Evolutionary conservation across 2,329 filamentous ascomycete genomes (phyloP).

Genomic region (Ophiostoma sp.): DNA sequence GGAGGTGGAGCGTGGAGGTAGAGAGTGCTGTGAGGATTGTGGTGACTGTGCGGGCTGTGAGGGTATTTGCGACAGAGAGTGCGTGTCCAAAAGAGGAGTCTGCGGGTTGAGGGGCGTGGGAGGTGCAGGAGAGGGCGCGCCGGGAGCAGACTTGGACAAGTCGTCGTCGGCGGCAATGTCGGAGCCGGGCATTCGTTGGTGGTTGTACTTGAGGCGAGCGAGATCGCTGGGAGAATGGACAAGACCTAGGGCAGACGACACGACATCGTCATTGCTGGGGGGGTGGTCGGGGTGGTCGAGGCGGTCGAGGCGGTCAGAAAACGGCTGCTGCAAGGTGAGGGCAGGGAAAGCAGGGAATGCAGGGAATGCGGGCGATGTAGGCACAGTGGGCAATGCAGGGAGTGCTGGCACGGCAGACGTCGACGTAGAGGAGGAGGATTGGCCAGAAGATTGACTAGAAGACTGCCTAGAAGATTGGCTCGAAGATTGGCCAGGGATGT

Average conservation of each 20-base stretch:
- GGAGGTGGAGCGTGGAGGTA: neutral
- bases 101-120: slow-evolving; percentile 25
- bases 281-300: neutral
- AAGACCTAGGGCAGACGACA: slow-evolving; percentile 34
- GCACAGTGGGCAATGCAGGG: slow-evolving; percentile 12
- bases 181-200: slow-evolving; percentile 21
- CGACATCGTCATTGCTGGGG: slow-evolving; percentile 21
- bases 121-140: slow-evolving; percentile 11
- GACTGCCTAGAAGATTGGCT: slow-evolving; percentile 13
- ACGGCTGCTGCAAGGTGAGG: slow-evolving; percentile 15
- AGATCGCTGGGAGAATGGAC: slow-evolving; percentile 40
- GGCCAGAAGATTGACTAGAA: neutral
- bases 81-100: slow-evolving; percentile 26
- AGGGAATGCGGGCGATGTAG: slow-evolving; percentile 15
- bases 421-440: neutral
- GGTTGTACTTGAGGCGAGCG: slow-evolving; percentile 33
- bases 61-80: slow-evolving; percentile 19
- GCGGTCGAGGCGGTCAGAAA: slow-evolving; percentile 19
- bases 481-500: slow-evolving; percentile 19
- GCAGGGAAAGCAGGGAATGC: slow-evolving; percentile 18
- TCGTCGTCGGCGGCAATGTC: slow-evolving; percentile 24
- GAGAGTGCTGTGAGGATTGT: neutral
- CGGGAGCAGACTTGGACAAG: slow-evolving; percentile 15
- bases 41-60: neutral
- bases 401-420: slow-evolving; percentile 11